Percentiles rank a stretch among this genome's conserved stretches.
Evolutionary conservation across 1,284 basidiomycete species (phyloP).

Genomic region (Ceratobasidium theobromae): DNA sequence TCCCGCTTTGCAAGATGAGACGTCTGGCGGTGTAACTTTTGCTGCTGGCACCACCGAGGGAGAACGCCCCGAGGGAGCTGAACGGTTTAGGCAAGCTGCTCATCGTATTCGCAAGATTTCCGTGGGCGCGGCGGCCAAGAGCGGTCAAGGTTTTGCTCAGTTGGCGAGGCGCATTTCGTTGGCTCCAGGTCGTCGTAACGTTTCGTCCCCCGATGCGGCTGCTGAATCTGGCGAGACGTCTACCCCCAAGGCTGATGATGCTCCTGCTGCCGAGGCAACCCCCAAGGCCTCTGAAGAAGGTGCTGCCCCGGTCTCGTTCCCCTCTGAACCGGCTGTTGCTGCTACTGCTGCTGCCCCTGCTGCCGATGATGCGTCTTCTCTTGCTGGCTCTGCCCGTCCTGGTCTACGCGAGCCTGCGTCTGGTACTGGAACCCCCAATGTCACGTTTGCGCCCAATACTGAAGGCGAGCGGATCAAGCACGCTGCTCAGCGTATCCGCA

Average conservation of each 20-base stretch:
- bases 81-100: neutral
- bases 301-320: no score
- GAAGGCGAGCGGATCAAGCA: slow-evolving; percentile 18
- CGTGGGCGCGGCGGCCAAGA: slow-evolving; percentile 16
- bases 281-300: no score
- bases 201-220: neutral
- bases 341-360: neutral
- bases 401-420: neutral
- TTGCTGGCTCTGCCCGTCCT: neutral
- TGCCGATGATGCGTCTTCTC: neutral
- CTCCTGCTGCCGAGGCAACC: neutral
- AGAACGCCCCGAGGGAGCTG: neutral
- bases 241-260: slow-evolving; percentile 10
- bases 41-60: slow-evolving; percentile 9
- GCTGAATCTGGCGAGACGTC: neutral
- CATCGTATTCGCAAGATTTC: slow-evolving; percentile 18
- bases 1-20: neutral
- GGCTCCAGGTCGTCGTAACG: slow-evolving; percentile 6
- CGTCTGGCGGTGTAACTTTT: neutral
- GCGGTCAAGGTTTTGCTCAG: slow-evolving; percentile 20
- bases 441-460: slow-evolving; percentile 5
- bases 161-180: slow-evolving; percentile 7
- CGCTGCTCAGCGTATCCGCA: slow-evolving; percentile 4
- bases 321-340: no score
- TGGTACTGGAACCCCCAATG: neutral